Evolutionary conservation across 768 basidiomycete genomes (phyloP).

Genomic region (Tylopilus sp.): DNA sequence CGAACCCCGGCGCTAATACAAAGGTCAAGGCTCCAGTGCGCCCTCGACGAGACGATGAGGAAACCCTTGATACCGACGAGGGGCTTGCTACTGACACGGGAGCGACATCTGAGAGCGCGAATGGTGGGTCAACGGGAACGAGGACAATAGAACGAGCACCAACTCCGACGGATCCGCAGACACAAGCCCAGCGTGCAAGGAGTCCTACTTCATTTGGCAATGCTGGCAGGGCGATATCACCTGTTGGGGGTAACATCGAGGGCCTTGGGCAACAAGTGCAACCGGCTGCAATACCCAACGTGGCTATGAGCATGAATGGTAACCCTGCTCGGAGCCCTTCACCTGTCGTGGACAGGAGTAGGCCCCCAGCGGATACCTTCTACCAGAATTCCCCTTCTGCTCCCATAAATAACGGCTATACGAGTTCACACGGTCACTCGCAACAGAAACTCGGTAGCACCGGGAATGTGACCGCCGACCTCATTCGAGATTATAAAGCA

Average conservation of each 20-base stretch:
- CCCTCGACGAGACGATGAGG: constrained; percentile 43
- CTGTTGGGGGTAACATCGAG: constrained; percentile 36
- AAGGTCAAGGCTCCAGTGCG: constrained; percentile 54
- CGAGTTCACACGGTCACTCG: constrained; percentile 37
- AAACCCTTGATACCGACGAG: constrained; percentile 43
- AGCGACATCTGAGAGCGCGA: constrained; percentile 38
- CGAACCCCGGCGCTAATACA: constrained; percentile 28
- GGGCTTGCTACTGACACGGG: constrained; percentile 46
- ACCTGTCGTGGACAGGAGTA: constrained; percentile 51
- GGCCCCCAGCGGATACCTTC: constrained; percentile 60
- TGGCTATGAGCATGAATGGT: constrained; percentile 52
- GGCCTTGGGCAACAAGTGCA: constrained; percentile 21
- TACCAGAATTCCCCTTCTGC: constrained; percentile 41
- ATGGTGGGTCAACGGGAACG: constrained; percentile 26
- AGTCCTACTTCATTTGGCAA: constrained; percentile 50
- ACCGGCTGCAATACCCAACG: constrained; percentile 49
- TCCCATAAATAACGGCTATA: constrained; percentile 48
- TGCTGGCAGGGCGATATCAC: constrained; percentile 59
- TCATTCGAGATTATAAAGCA: constrained; percentile 74
- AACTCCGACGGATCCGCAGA: constrained; percentile 50
- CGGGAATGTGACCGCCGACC: constrained; percentile 68
- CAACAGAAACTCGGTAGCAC: constrained; percentile 48
- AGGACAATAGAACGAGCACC: constrained; percentile 44
- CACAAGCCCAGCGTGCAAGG: constrained; percentile 39
- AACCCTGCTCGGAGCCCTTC: constrained; percentile 52